These are phyloP conservation scores for Basidiobolus meristosporus DNA, from an alignment of 371 early-diverging fungal species.

Conservation along the genomic window DNA sequence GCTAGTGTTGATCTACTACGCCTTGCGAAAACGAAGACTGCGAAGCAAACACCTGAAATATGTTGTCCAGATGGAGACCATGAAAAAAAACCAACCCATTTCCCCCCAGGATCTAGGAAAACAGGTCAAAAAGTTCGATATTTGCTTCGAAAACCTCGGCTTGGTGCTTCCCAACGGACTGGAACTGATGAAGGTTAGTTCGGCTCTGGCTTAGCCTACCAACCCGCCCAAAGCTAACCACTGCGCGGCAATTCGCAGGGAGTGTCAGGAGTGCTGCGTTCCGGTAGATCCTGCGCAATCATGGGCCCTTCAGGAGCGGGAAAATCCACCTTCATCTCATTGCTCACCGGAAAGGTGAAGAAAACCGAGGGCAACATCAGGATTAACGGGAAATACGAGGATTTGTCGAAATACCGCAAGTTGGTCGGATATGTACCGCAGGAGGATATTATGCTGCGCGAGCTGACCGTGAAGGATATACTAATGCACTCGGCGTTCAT, in stretches of 20 bases:
- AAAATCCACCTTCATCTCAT: constrained; percentile 37
- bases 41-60: constrained; percentile 4
- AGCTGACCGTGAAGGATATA: constrained; percentile 34
- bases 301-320: constrained; percentile 68
- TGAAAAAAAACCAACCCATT: not conserved
- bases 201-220: too few relatives aligned
- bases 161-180: constrained; percentile 27
- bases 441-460: constrained; percentile 42
- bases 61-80: constrained; percentile 4
- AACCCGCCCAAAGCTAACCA: too few relatives aligned
- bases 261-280: constrained; percentile 21
- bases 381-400: constrained; percentile 35
- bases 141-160: constrained; percentile 29
- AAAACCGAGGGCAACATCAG: constrained; percentile 31
- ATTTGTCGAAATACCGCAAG: constrained; percentile 36
- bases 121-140: constrained; percentile 11
- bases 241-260: constrained; percentile 5
- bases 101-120: not conserved
- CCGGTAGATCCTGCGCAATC: constrained; percentile 33
- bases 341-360: constrained; percentile 33
- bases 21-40: not conserved
- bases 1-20: not conserved
- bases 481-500: constrained; percentile 40
- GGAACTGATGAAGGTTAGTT: constrained; percentile 17
- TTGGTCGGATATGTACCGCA: constrained; percentile 43